Evolutionary conservation across 225 moss, liverwort and hornwort species (phyloP).

Genomic region (Physcomitrium patens): DNA sequence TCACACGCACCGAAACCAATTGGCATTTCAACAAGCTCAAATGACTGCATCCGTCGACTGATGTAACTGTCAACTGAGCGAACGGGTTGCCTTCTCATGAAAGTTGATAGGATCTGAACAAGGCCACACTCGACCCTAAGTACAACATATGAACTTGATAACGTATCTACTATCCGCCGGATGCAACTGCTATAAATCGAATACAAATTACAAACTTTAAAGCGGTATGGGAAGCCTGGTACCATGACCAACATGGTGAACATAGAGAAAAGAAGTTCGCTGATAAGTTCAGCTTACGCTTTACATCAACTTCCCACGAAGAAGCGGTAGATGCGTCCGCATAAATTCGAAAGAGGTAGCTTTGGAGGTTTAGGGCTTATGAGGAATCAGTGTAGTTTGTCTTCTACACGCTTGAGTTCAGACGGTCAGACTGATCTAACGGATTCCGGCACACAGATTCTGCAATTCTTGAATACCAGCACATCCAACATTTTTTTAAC

Average conservation of each 20-base stretch:
- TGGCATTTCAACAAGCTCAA: background rate
- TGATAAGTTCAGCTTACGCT: background rate
- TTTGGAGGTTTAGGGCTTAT: conserved; percentile 37
- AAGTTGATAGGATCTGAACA: too few relatives aligned
- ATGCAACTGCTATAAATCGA: too few relatives aligned
- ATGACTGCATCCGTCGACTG: background rate
- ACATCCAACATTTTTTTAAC: background rate
- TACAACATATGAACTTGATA: too few relatives aligned
- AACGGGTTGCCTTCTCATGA: background rate
- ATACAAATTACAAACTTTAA: too few relatives aligned
- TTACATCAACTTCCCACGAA: background rate
- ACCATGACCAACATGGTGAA: too few relatives aligned
- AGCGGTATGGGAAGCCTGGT: too few relatives aligned
- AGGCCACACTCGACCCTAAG: too few relatives aligned
- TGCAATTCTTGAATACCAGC: background rate
- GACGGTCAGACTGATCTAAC: conserved; percentile 12
- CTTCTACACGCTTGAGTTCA: conserved; percentile 14
- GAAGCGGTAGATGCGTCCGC: background rate
- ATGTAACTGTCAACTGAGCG: background rate
- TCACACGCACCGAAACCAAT: background rate
- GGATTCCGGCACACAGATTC: background rate
- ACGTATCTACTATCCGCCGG: too few relatives aligned
- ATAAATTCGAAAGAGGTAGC: background rate
- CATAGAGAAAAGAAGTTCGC: too few relatives aligned
- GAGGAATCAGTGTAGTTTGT: background rate